A percentile compares a stretch with the other conserved stretches of the same genome.
Evolutionary conservation across 2,329 filamentous ascomycete species (phyloP).

Genomic region (Penicillium hesseltinei): DNA sequence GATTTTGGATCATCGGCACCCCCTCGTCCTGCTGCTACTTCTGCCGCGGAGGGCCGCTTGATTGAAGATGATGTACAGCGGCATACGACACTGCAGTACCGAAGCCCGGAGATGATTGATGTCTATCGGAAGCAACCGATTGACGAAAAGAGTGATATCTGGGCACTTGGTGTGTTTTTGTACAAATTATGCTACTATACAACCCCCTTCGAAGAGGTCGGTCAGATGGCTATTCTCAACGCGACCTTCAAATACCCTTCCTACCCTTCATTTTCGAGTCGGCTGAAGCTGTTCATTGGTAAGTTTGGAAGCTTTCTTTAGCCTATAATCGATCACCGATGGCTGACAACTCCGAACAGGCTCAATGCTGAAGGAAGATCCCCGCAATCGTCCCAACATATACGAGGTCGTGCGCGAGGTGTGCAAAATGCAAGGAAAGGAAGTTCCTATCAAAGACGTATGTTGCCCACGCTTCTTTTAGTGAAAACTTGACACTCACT

Average conservation of each 20-base stretch:
- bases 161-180: slow-evolving; percentile 88
- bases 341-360: slow-evolving; percentile 51
- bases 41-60: slow-evolving; percentile 80
- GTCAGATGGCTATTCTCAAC: slow-evolving; percentile 94
- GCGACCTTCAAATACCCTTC: slow-evolving; percentile 88
- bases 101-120: slow-evolving; percentile 98
- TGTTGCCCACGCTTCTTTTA: slow-evolving; percentile 32
- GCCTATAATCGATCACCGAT: neutral
- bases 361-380: slow-evolving; percentile 86
- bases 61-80: slow-evolving; percentile 97
- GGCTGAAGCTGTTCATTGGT: slow-evolving; percentile 88
- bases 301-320: slow-evolving; percentile 30
- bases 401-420: slow-evolving; percentile 87
- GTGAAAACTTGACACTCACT: slow-evolving; percentile 13
- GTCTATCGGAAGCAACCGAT: slow-evolving; percentile 96
- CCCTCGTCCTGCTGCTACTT: slow-evolving; percentile 79
- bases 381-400: slow-evolving; percentile 79
- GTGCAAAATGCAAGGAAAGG: slow-evolving; percentile 82
- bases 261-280: slow-evolving; percentile 85
- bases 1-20: slow-evolving; percentile 93
- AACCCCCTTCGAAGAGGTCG: slow-evolving; percentile 96
- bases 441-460: slow-evolving; percentile 86
- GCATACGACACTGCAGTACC: slow-evolving; percentile 95
- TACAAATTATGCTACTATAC: slow-evolving; percentile 99
- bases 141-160: slow-evolving; percentile 98